Evolutionary conservation across 192 early-diverging fungal genomes (phyloP).

Genomic region (Entrophospora sp.): DNA sequence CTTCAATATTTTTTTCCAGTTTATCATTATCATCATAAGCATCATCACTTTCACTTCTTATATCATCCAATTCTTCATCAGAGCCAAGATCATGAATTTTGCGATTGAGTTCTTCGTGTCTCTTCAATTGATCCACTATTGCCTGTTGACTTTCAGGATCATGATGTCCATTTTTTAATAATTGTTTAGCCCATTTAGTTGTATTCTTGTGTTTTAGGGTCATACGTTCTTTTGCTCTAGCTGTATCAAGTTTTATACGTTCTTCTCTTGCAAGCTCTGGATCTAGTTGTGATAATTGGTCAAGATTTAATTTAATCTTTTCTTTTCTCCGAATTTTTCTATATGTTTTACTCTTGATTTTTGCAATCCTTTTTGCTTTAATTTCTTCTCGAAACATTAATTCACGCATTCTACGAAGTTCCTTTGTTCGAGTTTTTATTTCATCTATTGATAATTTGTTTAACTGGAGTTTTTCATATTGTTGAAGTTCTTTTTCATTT

Average conservation of each 20-base stretch:
- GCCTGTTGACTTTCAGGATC: conserved; percentile 65
- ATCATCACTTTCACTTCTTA: conserved; percentile 25
- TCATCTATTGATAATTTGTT: conserved; percentile 78
- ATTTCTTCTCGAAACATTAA: conserved; percentile 88
- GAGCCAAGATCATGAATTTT: conserved; percentile 65
- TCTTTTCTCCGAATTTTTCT: conserved; percentile 72
- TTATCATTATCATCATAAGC: conserved; percentile 42
- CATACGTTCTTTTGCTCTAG: conserved; percentile 86
- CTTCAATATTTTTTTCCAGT: conserved; percentile 33
- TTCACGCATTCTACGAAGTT: conserved; percentile 84
- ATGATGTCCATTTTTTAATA: conserved; percentile 50
- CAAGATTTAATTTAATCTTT: conserved; percentile 40
- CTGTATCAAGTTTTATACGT: conserved; percentile 57
- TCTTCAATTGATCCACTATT: conserved; percentile 71
- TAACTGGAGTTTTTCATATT: conserved; percentile 77
- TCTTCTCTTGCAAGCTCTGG: conserved; percentile 59
- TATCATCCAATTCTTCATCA: conserved; percentile 43
- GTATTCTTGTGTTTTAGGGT: conserved; percentile 88
- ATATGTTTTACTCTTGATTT: conserved; percentile 97
- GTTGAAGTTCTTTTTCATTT: conserved; percentile 67
- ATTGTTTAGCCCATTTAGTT: conserved; percentile 89
- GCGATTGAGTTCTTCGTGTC: conserved; percentile 68
- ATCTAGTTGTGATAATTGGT: conserved; percentile 54
- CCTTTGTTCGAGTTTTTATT: conserved; percentile 58
- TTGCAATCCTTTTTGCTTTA: conserved; percentile 82